Percentiles rank a stretch among this genome's conserved stretches.
These are phyloP conservation scores for Apostasia shenzhenica DNA, from an alignment of 106 monocot genomes.

Conservation along the genomic window DNA sequence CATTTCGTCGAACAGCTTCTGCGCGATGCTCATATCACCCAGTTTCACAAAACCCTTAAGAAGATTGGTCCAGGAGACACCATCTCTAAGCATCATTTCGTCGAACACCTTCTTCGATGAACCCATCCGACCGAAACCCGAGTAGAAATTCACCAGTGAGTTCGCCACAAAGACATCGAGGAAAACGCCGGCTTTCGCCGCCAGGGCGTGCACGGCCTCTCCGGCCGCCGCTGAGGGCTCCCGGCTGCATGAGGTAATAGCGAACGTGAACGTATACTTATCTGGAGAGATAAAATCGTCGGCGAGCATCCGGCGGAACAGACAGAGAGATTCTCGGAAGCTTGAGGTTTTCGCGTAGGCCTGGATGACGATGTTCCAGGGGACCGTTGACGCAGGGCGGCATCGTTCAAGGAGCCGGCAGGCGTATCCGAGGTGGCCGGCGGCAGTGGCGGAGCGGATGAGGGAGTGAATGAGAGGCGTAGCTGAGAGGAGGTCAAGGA, in stretches of 20 bases:
- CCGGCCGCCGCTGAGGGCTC: background rate
- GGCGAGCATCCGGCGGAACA: constrained; percentile 1
- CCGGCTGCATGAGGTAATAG: constrained; percentile 15
- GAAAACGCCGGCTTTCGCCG: background rate
- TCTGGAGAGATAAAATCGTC: background rate
- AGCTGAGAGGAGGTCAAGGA: background rate
- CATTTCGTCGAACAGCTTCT: constrained; percentile 13
- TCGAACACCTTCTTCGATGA: constrained; percentile 6
- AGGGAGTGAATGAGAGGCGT: background rate
- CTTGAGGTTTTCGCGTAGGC: background rate
- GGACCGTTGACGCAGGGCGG: background rate
- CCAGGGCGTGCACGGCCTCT: constrained; percentile 2
- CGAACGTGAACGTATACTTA: constrained; percentile 13
- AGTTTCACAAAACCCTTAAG: constrained; percentile 7
- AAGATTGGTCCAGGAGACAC: constrained; percentile 18
- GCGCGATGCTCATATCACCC: background rate
- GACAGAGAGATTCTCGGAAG: background rate
- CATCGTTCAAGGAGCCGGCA: background rate
- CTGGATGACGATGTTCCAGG: constrained; percentile 7
- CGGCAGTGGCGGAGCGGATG: background rate
- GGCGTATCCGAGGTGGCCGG: constrained; percentile 1
- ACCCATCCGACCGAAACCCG: background rate
- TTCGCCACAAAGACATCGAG: constrained; percentile 12
- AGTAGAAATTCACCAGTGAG: constrained; percentile 17
- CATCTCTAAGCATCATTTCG: constrained; percentile 15